Evolutionary conservation across 257 asterid species (phyloP), one percentile per base, ranked within the genome.

Genomic region (Penstemon davidsonii): DNA sequence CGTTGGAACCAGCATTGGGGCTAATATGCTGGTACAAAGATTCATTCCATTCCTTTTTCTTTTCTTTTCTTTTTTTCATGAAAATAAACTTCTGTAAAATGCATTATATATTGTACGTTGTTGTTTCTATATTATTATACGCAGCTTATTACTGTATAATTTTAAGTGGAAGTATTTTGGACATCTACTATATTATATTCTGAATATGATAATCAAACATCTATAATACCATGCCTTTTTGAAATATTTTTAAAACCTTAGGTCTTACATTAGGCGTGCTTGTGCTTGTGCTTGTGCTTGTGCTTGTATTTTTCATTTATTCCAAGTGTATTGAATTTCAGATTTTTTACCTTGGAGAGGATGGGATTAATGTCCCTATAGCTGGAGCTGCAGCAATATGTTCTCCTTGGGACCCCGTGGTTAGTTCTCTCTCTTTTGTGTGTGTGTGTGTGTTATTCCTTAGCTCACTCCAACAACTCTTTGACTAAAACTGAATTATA

Each of bases 331-430:
- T 55, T 49, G 33, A 19, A 61, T 73, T 73, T 73, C 88, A 90
- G 98, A 76, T 80, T 58, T 75, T 77, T 54, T 83, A 83, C 71
- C 88, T 83, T 37, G 85, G 88, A 25, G 98, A 92, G 87, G 98
- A 92, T 67, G 97, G 97, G 55, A 61, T 53, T 62, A 74, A 78
- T 68, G 68, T 76, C 76, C 90, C 95, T 45, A 60, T 92, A 50
- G 71, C 71, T 68, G 98, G 97, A 70, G 97, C 97, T 73, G 98
- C 94, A 70, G 89, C 97, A 66, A 80, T 92, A 54, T 92, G 97
- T 76, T 90, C 90, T 70, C 88, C 98, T 67, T 92, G 98, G 98
- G 98, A 90, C 85, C 95, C 85, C 81, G 74, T 82, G 97, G 98
- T 92, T 53, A 75, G 96, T 80, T 53, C 55, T 57, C 62, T 44